Conservation (phyloP, 2,329 filamentous ascomycete genomes). For the Beauveria australis region DNA sequence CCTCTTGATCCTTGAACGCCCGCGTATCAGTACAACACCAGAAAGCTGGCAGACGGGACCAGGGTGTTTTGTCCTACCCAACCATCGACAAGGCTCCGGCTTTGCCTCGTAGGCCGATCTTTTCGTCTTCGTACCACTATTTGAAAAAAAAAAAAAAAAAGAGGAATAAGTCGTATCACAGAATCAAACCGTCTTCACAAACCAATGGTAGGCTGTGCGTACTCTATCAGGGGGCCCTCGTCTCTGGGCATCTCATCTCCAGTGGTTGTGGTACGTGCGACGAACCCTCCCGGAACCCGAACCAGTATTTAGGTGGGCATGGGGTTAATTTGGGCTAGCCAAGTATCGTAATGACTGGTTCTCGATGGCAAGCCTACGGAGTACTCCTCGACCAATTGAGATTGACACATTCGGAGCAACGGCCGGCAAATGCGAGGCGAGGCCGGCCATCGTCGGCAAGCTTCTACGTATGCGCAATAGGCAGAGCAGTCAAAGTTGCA, state of each 20-base stretch:
- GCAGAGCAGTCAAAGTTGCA: no score
- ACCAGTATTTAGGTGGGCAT: not conserved
- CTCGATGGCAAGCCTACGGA: not conserved
- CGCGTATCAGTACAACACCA: no score
- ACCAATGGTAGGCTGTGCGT: not conserved
- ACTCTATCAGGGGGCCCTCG: not conserved
- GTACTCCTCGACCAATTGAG: not conserved
- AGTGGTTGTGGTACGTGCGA: not conserved
- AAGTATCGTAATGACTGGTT: not conserved
- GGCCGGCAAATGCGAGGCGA: not conserved
- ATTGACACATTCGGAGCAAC: not conserved
- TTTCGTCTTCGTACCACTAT: no score
- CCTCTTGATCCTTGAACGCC: no score
- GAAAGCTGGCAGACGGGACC: no score
- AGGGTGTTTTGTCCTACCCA: no score
- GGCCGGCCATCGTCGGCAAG: not conserved
- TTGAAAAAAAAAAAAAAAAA: no score
- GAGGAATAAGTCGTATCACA: no score
- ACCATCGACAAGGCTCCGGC: no score
- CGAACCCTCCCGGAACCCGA: not conserved
- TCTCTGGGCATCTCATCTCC: not conserved
- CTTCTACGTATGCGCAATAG: not conserved
- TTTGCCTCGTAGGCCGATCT: no score
- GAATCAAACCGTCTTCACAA: no score
- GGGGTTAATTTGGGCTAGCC: not conserved